phyloP scores from a whole-genome alignment of 352 stramenopile species.

The Globisporangium polare region DNA sequence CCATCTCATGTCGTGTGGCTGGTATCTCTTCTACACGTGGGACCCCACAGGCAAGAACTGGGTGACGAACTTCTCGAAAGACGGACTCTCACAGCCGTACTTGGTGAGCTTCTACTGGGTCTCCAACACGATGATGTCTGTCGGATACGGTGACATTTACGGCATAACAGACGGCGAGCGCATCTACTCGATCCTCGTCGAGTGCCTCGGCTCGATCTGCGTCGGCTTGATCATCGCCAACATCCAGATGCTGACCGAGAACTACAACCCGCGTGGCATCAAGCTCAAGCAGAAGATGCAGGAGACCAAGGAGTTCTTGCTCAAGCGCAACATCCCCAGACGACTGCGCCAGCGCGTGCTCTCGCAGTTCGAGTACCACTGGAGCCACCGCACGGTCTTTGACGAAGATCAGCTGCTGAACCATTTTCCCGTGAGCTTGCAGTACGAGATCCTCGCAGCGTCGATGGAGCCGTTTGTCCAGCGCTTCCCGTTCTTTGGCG shows the following conservation, averaged over 20 bases:
- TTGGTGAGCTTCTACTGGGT: constrained; percentile 92
- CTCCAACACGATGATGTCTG: constrained; percentile 92
- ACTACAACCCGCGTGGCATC: constrained; percentile 80
- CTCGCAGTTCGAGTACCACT: constrained; percentile 82
- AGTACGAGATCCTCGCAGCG: constrained; percentile 76
- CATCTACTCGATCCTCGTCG: constrained; percentile 82
- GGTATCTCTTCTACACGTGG: constrained; percentile 85
- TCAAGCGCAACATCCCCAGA: constrained; percentile 61
- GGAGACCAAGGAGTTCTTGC: constrained; percentile 79
- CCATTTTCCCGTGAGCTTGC: constrained; percentile 63
- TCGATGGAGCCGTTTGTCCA: constrained; percentile 79
- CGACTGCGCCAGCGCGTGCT: constrained; percentile 63
- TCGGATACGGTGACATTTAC: constrained; percentile 90
- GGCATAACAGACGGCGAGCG: constrained; percentile 75
- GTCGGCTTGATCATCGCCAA: constrained; percentile 93
- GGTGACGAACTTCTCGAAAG: constrained; percentile 47
- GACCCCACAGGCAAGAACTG: constrained; percentile 63
- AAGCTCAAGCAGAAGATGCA: constrained; percentile 72
- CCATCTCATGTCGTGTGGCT: constrained; percentile 67
- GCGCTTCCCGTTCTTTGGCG: constrained; percentile 71
- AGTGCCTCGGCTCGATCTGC: constrained; percentile 79
- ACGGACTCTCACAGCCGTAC: constrained; percentile 69
- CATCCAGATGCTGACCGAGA: constrained; percentile 91
- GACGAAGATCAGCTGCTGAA: constrained; percentile 62
- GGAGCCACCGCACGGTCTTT: constrained; percentile 67